These are phyloP conservation scores for Pugionium cornutum DNA, from an alignment of 345 rosid species.

Conservation along the genomic window DNA sequence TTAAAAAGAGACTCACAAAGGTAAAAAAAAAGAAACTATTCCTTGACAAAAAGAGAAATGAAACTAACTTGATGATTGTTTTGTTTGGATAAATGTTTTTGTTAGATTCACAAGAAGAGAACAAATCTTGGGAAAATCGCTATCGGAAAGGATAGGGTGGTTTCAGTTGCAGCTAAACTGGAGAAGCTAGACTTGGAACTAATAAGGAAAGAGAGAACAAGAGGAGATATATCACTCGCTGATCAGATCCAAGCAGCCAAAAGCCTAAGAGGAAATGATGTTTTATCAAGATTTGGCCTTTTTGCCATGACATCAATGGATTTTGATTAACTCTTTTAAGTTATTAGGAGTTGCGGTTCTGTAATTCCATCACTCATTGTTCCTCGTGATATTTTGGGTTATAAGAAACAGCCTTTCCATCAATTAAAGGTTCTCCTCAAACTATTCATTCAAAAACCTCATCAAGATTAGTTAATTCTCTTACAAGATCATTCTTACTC, in stretches of 20 bases:
- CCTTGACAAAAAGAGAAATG: conserved; percentile 12
- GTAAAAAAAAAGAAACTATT: conserved; percentile 35
- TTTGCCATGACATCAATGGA: conserved; percentile 26
- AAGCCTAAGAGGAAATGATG: conserved; percentile 45
- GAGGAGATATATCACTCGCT: conserved; percentile 62
- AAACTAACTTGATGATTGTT: conserved; percentile 1
- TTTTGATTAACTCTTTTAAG: too few relatives aligned
- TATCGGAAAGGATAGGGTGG: conserved; percentile 34
- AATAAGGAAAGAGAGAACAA: conserved; percentile 54
- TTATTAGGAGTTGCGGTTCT: too few relatives aligned
- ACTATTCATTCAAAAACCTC: too few relatives aligned
- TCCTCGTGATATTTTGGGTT: too few relatives aligned
- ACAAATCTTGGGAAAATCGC: conserved; percentile 38
- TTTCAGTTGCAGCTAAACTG: conserved; percentile 47
- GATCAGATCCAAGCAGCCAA: conserved; percentile 83
- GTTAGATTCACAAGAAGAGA: conserved; percentile 68
- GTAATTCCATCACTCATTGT: too few relatives aligned
- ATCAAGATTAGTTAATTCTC: too few relatives aligned
- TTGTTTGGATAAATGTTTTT: conserved; percentile 14
- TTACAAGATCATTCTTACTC: too few relatives aligned
- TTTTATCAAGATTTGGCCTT: conserved; percentile 24
- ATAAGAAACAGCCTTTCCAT: too few relatives aligned
- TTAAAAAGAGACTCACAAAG: conserved; percentile 60
- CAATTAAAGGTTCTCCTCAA: too few relatives aligned
- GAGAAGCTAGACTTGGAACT: conserved; percentile 63